These are phyloP conservation scores for Fusarium austroafricanum DNA, from an alignment of 2,329 filamentous ascomycete genomes.

Conservation along the genomic window DNA sequence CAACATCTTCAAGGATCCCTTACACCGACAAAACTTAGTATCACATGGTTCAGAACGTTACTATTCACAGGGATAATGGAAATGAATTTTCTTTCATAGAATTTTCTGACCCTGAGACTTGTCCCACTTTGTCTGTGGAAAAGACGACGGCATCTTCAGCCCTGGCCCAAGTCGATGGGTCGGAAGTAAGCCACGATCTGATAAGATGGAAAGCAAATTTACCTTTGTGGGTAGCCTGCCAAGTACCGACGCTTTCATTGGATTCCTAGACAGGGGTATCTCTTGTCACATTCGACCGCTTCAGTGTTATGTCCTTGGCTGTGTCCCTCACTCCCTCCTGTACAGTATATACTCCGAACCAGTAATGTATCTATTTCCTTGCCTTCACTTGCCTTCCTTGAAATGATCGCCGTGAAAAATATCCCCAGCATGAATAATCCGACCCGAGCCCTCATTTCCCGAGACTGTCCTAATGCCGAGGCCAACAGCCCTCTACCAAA, in stretches of 20 bases:
- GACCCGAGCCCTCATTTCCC: constrained; percentile 5
- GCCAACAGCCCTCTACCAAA: constrained; percentile 35
- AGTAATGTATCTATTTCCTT: constrained; percentile 5
- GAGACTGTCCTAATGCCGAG: constrained; percentile 12
- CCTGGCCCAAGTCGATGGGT: constrained; percentile 37
- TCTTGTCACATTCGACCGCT: constrained; percentile 25
- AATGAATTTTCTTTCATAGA: constrained; percentile 14
- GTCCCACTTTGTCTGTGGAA: constrained; percentile 15
- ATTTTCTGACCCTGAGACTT: not conserved
- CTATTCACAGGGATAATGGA: constrained; percentile 17
- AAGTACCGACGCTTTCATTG: constrained; percentile 30
- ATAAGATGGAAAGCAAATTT: constrained; percentile 44
- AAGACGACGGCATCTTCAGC: constrained; percentile 11
- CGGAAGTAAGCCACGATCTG: constrained; percentile 38
- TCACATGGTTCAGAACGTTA: not conserved
- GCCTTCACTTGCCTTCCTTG: constrained; percentile 12
- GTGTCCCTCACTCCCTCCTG: not conserved
- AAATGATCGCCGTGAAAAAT: constrained; percentile 1
- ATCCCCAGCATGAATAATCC: constrained; percentile 4
- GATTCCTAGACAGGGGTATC: constrained; percentile 13
- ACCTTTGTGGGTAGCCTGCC: constrained; percentile 37
- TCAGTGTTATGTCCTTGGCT: not conserved
- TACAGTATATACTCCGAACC: not conserved
- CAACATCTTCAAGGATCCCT: constrained; percentile 22
- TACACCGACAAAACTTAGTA: constrained; percentile 35